Percentiles rank a stretch among this genome's conserved stretches.
phyloP scores from a whole-genome alignment of 2,329 filamentous ascomycete genomes.

The Diaporthe sp. region DNA sequence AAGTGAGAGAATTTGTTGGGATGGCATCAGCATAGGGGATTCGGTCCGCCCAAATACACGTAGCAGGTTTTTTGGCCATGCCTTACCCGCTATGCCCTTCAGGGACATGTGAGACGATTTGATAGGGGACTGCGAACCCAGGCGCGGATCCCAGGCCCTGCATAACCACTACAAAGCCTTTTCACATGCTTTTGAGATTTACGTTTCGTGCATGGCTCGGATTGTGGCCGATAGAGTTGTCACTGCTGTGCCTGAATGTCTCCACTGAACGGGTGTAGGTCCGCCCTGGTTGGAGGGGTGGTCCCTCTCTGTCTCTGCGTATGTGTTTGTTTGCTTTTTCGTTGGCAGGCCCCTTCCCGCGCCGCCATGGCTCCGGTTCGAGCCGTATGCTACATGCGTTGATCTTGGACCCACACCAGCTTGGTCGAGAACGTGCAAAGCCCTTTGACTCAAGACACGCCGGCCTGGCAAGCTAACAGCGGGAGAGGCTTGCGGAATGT shows the following conservation, averaged over 20 bases:
- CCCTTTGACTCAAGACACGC: slow-evolving; percentile 15
- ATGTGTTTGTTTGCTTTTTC: background rate
- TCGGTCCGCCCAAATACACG: slow-evolving; percentile 16
- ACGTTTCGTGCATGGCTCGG: slow-evolving; percentile 25
- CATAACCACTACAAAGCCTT: slow-evolving; percentile 24
- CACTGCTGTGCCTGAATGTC: slow-evolving; percentile 1
- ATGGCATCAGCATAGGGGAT: slow-evolving; percentile 10
- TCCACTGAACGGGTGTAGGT: slow-evolving; percentile 11
- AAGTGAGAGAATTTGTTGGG: slow-evolving; percentile 15
- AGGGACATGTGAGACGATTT: slow-evolving; percentile 11
- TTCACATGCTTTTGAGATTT: slow-evolving; percentile 28
- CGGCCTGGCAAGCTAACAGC: slow-evolving; percentile 13
- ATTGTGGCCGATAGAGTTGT: slow-evolving; percentile 35
- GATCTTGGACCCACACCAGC: slow-evolving; percentile 20
- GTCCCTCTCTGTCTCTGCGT: background rate
- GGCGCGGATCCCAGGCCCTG: slow-evolving; percentile 26
- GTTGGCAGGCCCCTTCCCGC: slow-evolving; percentile 7
- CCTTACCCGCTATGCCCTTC: slow-evolving; percentile 4
- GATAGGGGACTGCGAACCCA: slow-evolving; percentile 5
- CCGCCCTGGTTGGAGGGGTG: slow-evolving; percentile 13
- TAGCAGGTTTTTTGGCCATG: slow-evolving; percentile 12
- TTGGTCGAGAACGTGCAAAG: slow-evolving; percentile 23
- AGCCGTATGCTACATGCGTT: slow-evolving; percentile 23
- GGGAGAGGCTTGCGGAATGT: slow-evolving; percentile 13
- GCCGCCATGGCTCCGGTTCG: slow-evolving; percentile 28